Evolutionary conservation across 129 eudicot species (phyloP).

Genomic region (Ambrosia artemisiifolia): DNA sequence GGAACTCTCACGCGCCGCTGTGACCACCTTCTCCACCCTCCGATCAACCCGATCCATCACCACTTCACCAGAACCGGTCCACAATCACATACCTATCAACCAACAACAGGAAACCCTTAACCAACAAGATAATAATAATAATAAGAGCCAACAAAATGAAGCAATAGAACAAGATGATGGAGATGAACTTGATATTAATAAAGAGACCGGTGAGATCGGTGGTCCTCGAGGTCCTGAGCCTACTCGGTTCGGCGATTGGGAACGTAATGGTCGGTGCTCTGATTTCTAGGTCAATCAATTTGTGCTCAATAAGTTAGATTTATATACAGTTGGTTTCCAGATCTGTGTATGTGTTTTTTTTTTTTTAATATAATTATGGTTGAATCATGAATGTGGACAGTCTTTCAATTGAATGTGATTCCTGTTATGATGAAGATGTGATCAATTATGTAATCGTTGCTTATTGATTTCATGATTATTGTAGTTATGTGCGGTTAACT

Average conservation of each 20-base stretch:
- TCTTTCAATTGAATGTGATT: too few species aligned
- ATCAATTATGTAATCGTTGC: too few species aligned
- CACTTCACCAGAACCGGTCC: slow-evolving; percentile 36
- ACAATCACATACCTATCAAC: slow-evolving; percentile 14
- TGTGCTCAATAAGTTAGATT: slow-evolving; percentile 9
- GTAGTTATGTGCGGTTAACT: too few species aligned
- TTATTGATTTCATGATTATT: too few species aligned
- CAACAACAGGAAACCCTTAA: slow-evolving; percentile 23
- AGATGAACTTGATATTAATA: slow-evolving; percentile 42
- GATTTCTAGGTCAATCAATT: slow-evolving; percentile 48
- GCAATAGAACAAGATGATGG: slow-evolving; percentile 37
- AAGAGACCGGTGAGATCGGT: slow-evolving; percentile 77
- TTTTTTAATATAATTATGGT: not conserved
- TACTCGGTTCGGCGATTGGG: slow-evolving; percentile 94
- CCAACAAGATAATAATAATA: slow-evolving; percentile 7
- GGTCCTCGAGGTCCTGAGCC: slow-evolving; percentile 94
- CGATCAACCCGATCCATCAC: slow-evolving; percentile 47
- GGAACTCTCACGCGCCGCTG: slow-evolving; percentile 15
- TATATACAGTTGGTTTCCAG: slow-evolving; percentile 8
- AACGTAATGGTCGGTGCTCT: slow-evolving; percentile 81
- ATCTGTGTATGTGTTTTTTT: not conserved
- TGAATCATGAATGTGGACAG: too few species aligned
- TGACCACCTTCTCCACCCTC: slow-evolving; percentile 15
- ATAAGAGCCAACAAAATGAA: slow-evolving; percentile 7
- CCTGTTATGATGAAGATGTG: too few species aligned